Percentiles rank a stretch among this genome's conserved stretches.
Conservation (phyloP, 1,284 basidiomycete species). For the Jaminaea rosea region DNA sequence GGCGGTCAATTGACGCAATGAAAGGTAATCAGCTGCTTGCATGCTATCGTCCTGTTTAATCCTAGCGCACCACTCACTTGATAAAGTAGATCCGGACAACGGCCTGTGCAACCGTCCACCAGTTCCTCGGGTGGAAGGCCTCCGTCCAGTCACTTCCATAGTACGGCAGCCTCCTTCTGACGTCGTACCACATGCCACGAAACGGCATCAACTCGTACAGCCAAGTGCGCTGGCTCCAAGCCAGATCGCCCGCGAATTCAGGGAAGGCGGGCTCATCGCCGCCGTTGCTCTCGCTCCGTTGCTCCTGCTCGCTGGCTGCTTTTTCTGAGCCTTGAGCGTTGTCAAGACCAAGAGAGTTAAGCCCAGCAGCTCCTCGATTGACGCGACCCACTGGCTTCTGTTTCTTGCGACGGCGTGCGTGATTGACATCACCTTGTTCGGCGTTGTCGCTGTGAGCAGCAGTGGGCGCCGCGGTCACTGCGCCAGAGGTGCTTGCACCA, state of each 20-base stretch:
- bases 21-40: not conserved
- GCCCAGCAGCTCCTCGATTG: not conserved
- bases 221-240: constrained; percentile 42
- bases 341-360: not conserved
- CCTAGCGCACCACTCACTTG: constrained; percentile 20
- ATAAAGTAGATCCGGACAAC: constrained; percentile 43
- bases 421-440: no score
- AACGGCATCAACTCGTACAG: constrained; percentile 51
- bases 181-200: constrained; percentile 66
- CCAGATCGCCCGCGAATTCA: constrained; percentile 19
- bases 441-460: no score
- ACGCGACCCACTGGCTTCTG: no score
- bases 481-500: no score
- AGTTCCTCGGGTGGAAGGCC: constrained; percentile 25
- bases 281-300: not conserved
- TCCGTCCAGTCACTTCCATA: constrained; percentile 48
- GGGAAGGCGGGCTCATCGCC: constrained; percentile 5
- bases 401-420: no score
- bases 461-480: no score
- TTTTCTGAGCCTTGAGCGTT: not conserved
- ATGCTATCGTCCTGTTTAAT: not conserved
- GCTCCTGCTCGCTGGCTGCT: not conserved
- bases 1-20: no score
- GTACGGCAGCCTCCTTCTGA: constrained; percentile 67
- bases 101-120: constrained; percentile 25